Evolutionary conservation across 2,329 filamentous ascomycete genomes (phyloP), one percentile per base, ranked within the genome.

Genomic region (Ophiognomonia clavigignenti-juglandacearum): DNA sequence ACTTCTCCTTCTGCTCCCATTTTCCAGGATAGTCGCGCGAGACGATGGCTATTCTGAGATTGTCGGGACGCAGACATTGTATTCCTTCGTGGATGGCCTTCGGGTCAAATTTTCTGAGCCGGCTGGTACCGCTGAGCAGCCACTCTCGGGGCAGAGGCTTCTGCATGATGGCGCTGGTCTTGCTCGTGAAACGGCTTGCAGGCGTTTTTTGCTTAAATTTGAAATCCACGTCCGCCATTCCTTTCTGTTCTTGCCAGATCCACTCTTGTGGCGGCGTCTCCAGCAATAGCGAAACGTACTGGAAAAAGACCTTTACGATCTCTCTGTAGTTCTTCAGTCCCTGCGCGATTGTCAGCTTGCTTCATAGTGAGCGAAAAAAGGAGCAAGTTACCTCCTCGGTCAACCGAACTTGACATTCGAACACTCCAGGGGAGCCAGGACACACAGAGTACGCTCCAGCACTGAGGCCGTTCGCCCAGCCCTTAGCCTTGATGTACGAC

Each of bases 201-300:
- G 88, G 88, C 2, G 83, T 88, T 72, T 97, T 97, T 63, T 97
- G 88, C 66, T 84, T 88, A 68, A 95, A 98, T 55, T 86, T 88
- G 74, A 98, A 98, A 57, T 95, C 87, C 11, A 97, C 88, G 56
- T 97, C 91, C 37, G 87, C 84, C 69, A 97, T 83, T 29, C 84
- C 83, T 65, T 90, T 92, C 65, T 93, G 86, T 67, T 98, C 93
- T 26, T 95, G 81, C 50, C 93, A 91, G 48, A 97, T 90, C 93
- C 93, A 97, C 63, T 95, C 75, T 56, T 95, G 85, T 0, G 92
- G 91, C 5, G 85, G 79, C 3, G 77, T 76, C 58, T 95, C 87
- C 53, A 82, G 83, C 47, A 98, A 78, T 64, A 98, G 79, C 10
- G 89, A 83, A 53, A 97, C 83, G 59, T 98, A 98, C 63, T 95